Conservation (phyloP, 805 yeast genomes). For the Candida incommunis region DNA sequence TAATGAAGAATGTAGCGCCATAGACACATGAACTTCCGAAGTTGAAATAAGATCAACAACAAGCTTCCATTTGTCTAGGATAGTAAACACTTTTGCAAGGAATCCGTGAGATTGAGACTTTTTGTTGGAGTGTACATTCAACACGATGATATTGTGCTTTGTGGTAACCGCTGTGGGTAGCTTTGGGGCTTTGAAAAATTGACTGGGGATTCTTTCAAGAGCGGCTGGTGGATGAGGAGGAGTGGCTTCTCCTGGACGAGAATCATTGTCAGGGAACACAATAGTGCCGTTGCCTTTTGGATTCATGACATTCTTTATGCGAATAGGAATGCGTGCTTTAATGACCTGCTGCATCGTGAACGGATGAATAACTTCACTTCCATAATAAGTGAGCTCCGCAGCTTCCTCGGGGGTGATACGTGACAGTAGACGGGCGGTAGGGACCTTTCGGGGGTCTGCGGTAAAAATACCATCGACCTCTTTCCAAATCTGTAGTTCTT, state of each 20-base stretch:
- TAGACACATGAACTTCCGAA: conserved; percentile 94
- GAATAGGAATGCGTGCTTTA: conserved; percentile 86
- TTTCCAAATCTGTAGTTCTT: conserved; percentile 95
- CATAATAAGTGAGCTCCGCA: conserved; percentile 93
- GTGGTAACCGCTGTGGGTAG: conserved; percentile 91
- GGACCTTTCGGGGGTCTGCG: conserved; percentile 94
- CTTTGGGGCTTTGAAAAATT: conserved; percentile 24
- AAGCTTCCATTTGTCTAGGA: conserved; percentile 66
- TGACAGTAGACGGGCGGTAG: conserved; percentile 68
- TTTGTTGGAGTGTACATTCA: conserved; percentile 88
- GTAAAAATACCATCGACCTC: conserved; percentile 98
- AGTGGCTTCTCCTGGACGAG: conserved; percentile 72
- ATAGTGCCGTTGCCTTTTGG: conserved; percentile 89
- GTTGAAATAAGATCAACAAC: conserved; percentile 95
- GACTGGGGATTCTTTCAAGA: conserved; percentile 33
- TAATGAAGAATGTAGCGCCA: conserved; percentile 67
- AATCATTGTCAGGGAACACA: conserved; percentile 83
- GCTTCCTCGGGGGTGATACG: conserved; percentile 98
- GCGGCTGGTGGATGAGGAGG: conserved; percentile 94
- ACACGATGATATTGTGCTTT: conserved; percentile 79
- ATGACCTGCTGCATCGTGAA: conserved; percentile 99
- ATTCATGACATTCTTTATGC: conserved; percentile 91
- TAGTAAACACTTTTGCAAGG: conserved; percentile 77
- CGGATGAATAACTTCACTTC: conserved; percentile 96
- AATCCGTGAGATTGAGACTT: conserved; percentile 90